These are phyloP conservation scores for Gnetum montanum DNA, from an alignment of 75 land plant genomes.

Conservation along the genomic window DNA sequence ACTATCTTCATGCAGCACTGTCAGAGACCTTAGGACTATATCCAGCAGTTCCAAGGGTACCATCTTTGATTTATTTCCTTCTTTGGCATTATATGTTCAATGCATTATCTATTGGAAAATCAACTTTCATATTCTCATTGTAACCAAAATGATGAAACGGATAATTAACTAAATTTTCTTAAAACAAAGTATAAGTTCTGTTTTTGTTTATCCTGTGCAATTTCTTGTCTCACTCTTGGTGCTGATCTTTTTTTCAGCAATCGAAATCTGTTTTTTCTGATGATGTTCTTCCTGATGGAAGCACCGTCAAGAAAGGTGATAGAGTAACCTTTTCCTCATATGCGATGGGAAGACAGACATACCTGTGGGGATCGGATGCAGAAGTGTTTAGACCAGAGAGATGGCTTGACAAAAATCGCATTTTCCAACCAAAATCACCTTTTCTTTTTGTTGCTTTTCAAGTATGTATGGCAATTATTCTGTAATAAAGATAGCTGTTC, in stretches of 20 bases:
- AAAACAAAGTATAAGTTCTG: no score
- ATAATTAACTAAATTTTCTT: no score
- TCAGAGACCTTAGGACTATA: slow-evolving; percentile 71
- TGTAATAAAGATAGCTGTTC: no score
- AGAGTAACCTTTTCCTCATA: slow-evolving; percentile 32
- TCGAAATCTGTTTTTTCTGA: slow-evolving; percentile 18
- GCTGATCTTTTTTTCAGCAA: slow-evolving; percentile 64
- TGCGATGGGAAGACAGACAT: slow-evolving; percentile 48
- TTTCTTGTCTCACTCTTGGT: no score
- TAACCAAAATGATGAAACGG: no score
- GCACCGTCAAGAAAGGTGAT: slow-evolving; percentile 33
- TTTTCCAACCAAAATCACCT: slow-evolving; percentile 34
- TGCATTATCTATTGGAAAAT: no score
- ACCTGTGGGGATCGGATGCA: slow-evolving; percentile 49
- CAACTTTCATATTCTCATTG: no score
- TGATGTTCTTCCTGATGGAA: slow-evolving; percentile 62
- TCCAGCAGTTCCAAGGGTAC: slow-evolving; percentile 76
- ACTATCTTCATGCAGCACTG: slow-evolving; percentile 75
- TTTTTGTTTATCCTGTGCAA: no score
- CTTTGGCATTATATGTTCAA: no score
- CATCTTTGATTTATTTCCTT: not conserved
- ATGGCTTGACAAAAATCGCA: slow-evolving; percentile 52
- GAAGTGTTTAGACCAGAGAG: slow-evolving; percentile 64
- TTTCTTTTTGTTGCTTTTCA: slow-evolving; percentile 70
- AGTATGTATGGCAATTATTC: slow-evolving; percentile 5